Evolutionary conservation across 441 rosid species (phyloP).

Genomic region (Euphorbia celastroides): DNA sequence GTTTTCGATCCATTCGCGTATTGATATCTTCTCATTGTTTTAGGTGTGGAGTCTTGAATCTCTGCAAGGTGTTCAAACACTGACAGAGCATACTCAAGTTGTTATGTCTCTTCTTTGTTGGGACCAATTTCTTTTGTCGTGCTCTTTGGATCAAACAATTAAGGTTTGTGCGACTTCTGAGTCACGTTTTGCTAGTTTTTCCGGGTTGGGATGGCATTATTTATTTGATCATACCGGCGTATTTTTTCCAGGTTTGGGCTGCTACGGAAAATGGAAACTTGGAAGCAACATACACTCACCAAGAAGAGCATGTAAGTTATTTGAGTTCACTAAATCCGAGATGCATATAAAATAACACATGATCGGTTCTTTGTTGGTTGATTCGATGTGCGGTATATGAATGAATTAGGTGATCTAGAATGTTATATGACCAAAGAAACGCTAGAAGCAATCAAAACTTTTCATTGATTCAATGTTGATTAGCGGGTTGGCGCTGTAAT

Average conservation of each 20-base stretch:
- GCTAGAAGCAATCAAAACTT: background rate
- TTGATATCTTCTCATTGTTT: background rate
- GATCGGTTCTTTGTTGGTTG: no score
- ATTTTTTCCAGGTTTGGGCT: slow-evolving; percentile 75
- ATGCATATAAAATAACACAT: no score
- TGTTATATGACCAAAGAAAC: background rate
- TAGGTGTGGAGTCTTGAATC: slow-evolving; percentile 95
- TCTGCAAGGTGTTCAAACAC: slow-evolving; percentile 86
- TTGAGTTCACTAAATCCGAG: no score
- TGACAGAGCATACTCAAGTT: slow-evolving; percentile 69
- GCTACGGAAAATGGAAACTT: slow-evolving; percentile 86
- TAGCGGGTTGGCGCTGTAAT: no score
- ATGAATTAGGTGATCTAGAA: background rate
- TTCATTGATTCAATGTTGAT: background rate
- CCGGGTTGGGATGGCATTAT: background rate
- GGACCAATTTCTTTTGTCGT: slow-evolving; percentile 97
- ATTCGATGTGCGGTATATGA: no score
- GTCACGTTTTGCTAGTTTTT: background rate
- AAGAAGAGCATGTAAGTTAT: slow-evolving; percentile 72
- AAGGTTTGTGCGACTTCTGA: slow-evolving; percentile 42
- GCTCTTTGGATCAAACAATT: slow-evolving; percentile 89
- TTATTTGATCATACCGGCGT: background rate
- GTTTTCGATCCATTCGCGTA: background rate
- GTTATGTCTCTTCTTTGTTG: slow-evolving; percentile 99
- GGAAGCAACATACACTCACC: slow-evolving; percentile 90